Conservation (phyloP, 768 basidiomycete genomes). For the Rhodotorula diobovata region DNA sequence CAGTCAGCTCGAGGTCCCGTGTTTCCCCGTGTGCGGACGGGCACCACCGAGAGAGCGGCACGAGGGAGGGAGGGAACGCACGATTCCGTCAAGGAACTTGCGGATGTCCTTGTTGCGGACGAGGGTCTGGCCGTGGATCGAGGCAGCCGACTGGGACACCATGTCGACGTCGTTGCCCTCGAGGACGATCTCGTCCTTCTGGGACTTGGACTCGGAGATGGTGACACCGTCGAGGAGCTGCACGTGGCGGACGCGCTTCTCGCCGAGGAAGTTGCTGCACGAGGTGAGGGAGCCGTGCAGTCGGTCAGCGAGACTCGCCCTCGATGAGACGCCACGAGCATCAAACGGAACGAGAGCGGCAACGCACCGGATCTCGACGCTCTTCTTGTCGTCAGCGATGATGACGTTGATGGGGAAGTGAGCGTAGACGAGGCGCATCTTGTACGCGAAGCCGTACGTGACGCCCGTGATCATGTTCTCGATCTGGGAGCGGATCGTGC, state of each 20-base stretch:
- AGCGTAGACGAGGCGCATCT: conserved; percentile 99
- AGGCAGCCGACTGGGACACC: conserved; percentile 97
- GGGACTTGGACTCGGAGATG: conserved; percentile 75
- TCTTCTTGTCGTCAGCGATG: conserved; percentile 66
- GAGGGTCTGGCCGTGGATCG: conserved; percentile 91
- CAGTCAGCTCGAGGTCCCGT: too few species aligned
- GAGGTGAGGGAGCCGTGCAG: neutral
- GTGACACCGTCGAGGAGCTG: conserved; percentile 84
- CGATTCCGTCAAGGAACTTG: conserved; percentile 51
- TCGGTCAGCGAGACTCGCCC: neutral
- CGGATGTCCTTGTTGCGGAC: conserved; percentile 99
- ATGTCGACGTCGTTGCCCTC: conserved; percentile 60
- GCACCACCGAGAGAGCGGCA: too few species aligned
- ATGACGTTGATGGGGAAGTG: conserved; percentile 97
- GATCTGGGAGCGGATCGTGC: conserved; percentile 91
- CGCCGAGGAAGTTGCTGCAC: conserved; percentile 42
- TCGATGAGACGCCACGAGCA: neutral
- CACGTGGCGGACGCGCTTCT: conserved; percentile 84
- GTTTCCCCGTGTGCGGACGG: too few species aligned
- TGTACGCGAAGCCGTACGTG: conserved; percentile 98
- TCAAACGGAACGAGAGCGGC: neutral
- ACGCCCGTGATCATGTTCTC: conserved; percentile 98
- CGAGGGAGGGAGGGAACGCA: neutral
- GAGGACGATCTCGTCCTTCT: conserved; percentile 70
- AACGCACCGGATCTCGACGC: conserved; percentile 87